Percentiles rank a stretch among this genome's conserved stretches.
These are phyloP conservation scores for Royoungia palumana DNA, from an alignment of 768 basidiomycete genomes.

Conservation along the genomic window DNA sequence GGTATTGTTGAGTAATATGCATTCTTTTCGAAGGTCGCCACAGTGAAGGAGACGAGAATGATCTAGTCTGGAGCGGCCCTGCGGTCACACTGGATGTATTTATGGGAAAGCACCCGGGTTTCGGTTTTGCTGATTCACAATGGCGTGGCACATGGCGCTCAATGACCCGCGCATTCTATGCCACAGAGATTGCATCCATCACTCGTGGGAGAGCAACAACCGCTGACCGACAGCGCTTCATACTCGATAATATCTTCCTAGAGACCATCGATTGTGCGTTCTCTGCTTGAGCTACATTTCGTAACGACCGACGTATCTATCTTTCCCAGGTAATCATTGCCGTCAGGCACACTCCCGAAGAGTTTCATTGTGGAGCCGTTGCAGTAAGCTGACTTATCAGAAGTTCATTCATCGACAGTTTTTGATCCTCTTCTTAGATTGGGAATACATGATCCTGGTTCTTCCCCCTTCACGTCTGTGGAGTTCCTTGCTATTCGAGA, in stretches of 20 bases:
- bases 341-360: slow-evolving; percentile 12
- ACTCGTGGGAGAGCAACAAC: neutral
- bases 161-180: slow-evolving; percentile 6
- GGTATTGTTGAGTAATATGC: neutral
- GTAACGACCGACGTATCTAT: neutral
- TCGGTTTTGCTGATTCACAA: neutral
- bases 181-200: neutral
- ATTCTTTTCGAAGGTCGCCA: neutral
- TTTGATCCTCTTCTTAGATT: slow-evolving; percentile 8
- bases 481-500: slow-evolving; percentile 3
- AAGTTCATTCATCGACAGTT: neutral
- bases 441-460: slow-evolving; percentile 13
- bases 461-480: neutral
- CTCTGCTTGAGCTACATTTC: neutral
- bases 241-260: slow-evolving; percentile 19
- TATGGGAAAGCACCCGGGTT: slow-evolving; percentile 7
- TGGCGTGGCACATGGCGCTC: slow-evolving; percentile 10
- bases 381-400: slow-evolving; percentile 22
- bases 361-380: slow-evolving; percentile 23
- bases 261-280: slow-evolving; percentile 24
- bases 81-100: slow-evolving; percentile 7
- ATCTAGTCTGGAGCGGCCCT: slow-evolving; percentile 16
- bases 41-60: slow-evolving; percentile 1
- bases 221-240: slow-evolving; percentile 6
- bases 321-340: slow-evolving; percentile 3